Evolutionary conservation across 345 rosid species (phyloP).

Genomic region (Hibiscus tridactylites): DNA sequence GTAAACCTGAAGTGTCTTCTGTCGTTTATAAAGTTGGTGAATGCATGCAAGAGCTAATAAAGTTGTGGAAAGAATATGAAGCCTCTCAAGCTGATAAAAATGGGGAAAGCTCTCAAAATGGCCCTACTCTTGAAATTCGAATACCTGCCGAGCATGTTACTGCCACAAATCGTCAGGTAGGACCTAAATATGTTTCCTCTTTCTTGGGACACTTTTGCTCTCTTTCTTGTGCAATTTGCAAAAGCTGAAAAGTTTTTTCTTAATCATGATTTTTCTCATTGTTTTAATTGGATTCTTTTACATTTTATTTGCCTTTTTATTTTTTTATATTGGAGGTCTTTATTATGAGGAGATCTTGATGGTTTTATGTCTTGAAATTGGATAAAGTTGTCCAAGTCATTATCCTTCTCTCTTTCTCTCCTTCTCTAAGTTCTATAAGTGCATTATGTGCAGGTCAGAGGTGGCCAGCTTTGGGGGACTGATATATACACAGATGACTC

Average conservation of each 20-base stretch:
- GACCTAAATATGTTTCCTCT: constrained; percentile 17
- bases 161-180: constrained; percentile 98
- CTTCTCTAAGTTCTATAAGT: constrained; percentile 1
- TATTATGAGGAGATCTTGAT: not conserved
- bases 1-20: constrained; percentile 74
- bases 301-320: not conserved
- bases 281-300: not conserved
- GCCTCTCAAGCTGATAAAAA: constrained; percentile 61
- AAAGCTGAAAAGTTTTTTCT: not conserved
- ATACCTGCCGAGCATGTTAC: constrained; percentile 97
- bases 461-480: constrained; percentile 98
- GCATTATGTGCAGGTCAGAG: constrained; percentile 65
- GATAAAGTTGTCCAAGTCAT: not conserved
- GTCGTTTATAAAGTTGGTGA: constrained; percentile 97
- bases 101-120: constrained; percentile 52
- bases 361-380: constrained; percentile 2
- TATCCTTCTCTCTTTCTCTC: not conserved
- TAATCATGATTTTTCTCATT: not conserved
- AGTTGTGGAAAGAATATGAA: constrained; percentile 85
- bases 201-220: not conserved
- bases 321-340: not conserved
- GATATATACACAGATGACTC: constrained; percentile 96
- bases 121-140: constrained; percentile 93
- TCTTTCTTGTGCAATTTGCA: not conserved
- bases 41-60: constrained; percentile 97